Evolutionary conservation across 2,329 filamentous ascomycete species (phyloP), one percentile per base, ranked within the genome.

Genomic region (Epichloe coenophiala): DNA sequence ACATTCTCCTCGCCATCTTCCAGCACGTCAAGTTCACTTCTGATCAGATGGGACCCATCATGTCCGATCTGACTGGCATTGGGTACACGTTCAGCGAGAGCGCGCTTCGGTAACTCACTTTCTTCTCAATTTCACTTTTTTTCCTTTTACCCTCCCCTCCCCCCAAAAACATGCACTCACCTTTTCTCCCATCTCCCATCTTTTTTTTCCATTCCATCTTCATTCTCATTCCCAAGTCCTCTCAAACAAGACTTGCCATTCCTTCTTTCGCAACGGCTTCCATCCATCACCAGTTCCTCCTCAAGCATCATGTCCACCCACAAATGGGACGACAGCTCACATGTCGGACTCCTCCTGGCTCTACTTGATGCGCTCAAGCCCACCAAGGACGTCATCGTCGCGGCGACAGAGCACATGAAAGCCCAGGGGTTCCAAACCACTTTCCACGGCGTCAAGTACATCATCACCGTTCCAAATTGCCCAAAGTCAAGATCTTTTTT

Each of bases 1-100:
- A 71, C 40, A 68, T 76, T 41, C 63, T 77, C 37, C 51, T 68
- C 6, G 66, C 65, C 31, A 51, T 75, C 23, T 58, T 70, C n/a
- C 62, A 65, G 27, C 59, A 66, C 6, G 55, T 69, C 49, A 66
- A 62, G 38, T 63, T 69, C 2, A 59, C 54, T 2, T 40, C 54
- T 0, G 57, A 57, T 1, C 62, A 69, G 11, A 68, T 65, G 56
- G 42, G 57, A 21, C 61, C 64, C n/a, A 59, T 74, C 6, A 63
- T 71, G 57, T 58, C 58, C 0, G 58, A 70, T 4, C 60, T 75
- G 39, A 56, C 60, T 0, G 59, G 54, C 5, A 62, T 64, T 50
- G 71, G 70, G 9, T 71, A 74, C 50, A 56, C 56, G 0, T 73
- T 71, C 47, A 65, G 65, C 3, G 60, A 66, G 31, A 61, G 60